Conservation (phyloP, 2,329 filamentous ascomycete genomes). For the Lasiodiplodia gonubiensis region DNA sequence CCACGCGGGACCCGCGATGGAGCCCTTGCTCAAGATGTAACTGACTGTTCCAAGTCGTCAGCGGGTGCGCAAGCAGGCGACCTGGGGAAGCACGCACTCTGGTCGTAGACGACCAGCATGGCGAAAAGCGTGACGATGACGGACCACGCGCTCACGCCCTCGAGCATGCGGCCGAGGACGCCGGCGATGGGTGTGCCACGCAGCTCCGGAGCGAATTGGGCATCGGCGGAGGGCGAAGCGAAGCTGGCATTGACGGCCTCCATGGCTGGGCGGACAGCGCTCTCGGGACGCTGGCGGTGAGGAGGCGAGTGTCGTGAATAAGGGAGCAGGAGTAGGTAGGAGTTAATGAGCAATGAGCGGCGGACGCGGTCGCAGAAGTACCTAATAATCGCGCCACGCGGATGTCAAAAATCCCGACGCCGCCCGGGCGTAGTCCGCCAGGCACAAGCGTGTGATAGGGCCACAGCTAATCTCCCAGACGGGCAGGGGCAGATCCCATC, state of each 20-base stretch:
- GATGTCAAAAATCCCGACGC: too few species aligned
- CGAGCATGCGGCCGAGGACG: constrained; percentile 41
- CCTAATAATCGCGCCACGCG: constrained; percentile 19
- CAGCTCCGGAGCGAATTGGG: constrained; percentile 41
- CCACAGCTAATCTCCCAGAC: too few species aligned
- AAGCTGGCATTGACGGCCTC: constrained; percentile 45
- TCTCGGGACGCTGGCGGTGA: constrained; percentile 15
- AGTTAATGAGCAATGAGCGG: constrained; percentile 20
- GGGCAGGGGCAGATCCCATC: constrained; percentile 27
- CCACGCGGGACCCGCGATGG: constrained; percentile 53
- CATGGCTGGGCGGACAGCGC: constrained; percentile 16
- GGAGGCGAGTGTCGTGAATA: not conserved
- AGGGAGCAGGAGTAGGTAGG: not conserved
- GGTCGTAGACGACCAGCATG: constrained; percentile 81
- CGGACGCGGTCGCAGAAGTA: constrained; percentile 20
- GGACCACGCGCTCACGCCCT: constrained; percentile 50
- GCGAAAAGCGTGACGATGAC: constrained; percentile 73
- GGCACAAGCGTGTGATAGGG: too few species aligned
- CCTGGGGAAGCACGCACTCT: constrained; percentile 66
- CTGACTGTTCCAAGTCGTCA: constrained; percentile 45
- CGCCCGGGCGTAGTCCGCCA: too few species aligned
- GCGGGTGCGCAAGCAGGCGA: constrained; percentile 13
- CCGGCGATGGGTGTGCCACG: constrained; percentile 38
- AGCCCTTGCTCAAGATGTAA: constrained; percentile 55
- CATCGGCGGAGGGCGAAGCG: constrained; percentile 48